Evolutionary conservation across 2,329 filamentous ascomycete genomes (phyloP).

Genomic region (Teratosphaeria viscida): DNA sequence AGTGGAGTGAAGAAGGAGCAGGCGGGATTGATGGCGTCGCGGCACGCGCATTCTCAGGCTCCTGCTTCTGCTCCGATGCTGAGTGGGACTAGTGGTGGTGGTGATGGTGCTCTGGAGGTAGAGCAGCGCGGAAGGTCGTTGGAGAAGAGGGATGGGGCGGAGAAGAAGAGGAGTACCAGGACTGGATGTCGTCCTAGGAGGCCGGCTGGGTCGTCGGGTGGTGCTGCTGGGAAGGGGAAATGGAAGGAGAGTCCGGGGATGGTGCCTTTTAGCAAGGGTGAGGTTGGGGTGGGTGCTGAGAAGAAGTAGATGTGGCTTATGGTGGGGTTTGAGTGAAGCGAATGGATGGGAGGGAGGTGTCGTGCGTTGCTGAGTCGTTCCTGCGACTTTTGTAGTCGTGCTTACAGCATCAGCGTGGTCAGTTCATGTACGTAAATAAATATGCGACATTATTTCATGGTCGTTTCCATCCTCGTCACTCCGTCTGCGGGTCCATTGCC

Average conservation of each 20-base stretch:
- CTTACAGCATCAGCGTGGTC: not conserved
- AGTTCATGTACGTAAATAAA: not conserved
- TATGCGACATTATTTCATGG: not conserved
- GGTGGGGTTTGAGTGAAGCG: not conserved
- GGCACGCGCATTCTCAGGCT: slow-evolving; percentile 1
- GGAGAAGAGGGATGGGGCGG: slow-evolving; percentile 1
- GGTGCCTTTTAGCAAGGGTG: not conserved
- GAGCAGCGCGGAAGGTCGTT: not conserved
- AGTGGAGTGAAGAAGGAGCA: not conserved
- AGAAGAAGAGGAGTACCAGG: slow-evolving; percentile 6
- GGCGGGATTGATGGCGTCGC: slow-evolving; percentile 6
- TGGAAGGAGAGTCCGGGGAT: not conserved
- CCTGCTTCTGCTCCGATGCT: not conserved
- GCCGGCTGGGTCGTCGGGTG: slow-evolving; percentile 2
- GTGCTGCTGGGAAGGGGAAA: not conserved
- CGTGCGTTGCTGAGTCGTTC: not conserved
- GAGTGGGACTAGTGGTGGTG: not conserved
- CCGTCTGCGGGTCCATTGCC: not conserved
- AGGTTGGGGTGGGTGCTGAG: not conserved
- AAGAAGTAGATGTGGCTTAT: not conserved
- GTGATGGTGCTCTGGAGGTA: slow-evolving; percentile 2
- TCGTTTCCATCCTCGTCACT: not conserved
- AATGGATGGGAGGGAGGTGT: not conserved
- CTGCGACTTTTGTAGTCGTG: not conserved
- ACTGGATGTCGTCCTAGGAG: slow-evolving; percentile 9